Evolutionary conservation across 768 basidiomycete species (phyloP).

Genomic region (Leucogyrophana mollusca): DNA sequence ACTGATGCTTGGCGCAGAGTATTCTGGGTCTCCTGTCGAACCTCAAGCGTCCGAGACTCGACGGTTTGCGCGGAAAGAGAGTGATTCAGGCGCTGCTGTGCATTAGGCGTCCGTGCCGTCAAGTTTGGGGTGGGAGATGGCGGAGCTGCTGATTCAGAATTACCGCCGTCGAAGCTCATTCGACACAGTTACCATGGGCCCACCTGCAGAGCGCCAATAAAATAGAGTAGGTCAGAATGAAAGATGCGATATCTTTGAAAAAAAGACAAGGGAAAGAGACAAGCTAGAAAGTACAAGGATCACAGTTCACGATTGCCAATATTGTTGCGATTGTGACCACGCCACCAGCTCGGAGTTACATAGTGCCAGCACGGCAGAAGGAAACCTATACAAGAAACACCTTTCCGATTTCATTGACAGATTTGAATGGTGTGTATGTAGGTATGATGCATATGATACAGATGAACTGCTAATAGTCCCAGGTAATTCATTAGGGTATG

Average conservation of each 20-base stretch:
- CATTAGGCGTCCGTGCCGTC: background rate
- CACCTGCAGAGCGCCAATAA: background rate
- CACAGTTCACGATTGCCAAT: no score
- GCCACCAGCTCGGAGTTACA: no score
- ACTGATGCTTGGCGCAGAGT: constrained; percentile 49
- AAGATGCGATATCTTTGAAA: background rate
- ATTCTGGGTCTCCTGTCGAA: constrained; percentile 27
- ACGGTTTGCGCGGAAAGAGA: background rate
- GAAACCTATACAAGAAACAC: no score
- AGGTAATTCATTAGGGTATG: background rate
- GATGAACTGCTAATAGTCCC: constrained; percentile 11
- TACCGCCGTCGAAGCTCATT: no score
- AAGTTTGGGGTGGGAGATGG: constrained; percentile 2
- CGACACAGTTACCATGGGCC: background rate
- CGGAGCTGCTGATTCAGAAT: background rate
- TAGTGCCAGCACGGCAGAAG: no score
- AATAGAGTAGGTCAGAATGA: background rate
- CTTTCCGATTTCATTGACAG: no score
- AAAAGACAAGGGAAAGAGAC: background rate
- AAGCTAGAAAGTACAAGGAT: no score
- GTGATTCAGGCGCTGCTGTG: background rate
- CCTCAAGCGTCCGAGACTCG: background rate
- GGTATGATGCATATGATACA: constrained; percentile 9
- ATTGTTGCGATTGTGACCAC: background rate
- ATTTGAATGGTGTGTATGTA: background rate